Evolutionary conservation across 306 rosid genomes (phyloP).

Genomic region (Arachis stenosperma): DNA sequence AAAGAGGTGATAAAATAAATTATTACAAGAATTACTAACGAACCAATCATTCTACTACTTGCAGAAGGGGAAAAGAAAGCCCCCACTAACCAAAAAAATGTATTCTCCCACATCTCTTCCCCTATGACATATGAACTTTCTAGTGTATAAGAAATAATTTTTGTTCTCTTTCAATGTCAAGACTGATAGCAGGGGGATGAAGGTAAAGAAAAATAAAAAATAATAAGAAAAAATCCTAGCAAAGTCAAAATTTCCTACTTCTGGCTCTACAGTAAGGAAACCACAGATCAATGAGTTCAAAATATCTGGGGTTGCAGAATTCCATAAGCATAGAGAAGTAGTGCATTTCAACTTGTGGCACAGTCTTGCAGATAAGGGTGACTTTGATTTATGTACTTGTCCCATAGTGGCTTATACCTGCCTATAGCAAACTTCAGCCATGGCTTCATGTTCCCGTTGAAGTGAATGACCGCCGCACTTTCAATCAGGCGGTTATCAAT

Average conservation of each 20-base stretch:
- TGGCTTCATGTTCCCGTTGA: conserved; percentile 95
- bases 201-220: conserved; percentile 32
- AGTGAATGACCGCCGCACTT: conserved; percentile 92
- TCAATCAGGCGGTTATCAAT: conserved; percentile 92
- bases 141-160: conserved; percentile 64
- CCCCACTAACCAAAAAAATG: conserved; percentile 69
- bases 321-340: conserved; percentile 59
- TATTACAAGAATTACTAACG: conserved; percentile 65
- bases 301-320: conserved; percentile 48
- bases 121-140: conserved; percentile 60
- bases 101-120: conserved; percentile 55
- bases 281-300: conserved; percentile 47
- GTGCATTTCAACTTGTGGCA: conserved; percentile 68
- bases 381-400: conserved; percentile 80
- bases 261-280: conserved; percentile 60
- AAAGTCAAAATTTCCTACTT: conserved; percentile 79
- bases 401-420: conserved; percentile 91
- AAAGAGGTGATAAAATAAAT: conserved; percentile 54
- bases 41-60: conserved; percentile 62
- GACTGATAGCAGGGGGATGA: conserved; percentile 45
- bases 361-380: conserved; percentile 83
- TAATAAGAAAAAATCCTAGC: conserved; percentile 46
- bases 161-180: conserved; percentile 48
- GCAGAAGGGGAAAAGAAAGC: conserved; percentile 54
- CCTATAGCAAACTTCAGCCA: conserved; percentile 92